Evolutionary conservation across 164 flowering plant genomes (phyloP).

Genomic region (Amborella trichopoda): DNA sequence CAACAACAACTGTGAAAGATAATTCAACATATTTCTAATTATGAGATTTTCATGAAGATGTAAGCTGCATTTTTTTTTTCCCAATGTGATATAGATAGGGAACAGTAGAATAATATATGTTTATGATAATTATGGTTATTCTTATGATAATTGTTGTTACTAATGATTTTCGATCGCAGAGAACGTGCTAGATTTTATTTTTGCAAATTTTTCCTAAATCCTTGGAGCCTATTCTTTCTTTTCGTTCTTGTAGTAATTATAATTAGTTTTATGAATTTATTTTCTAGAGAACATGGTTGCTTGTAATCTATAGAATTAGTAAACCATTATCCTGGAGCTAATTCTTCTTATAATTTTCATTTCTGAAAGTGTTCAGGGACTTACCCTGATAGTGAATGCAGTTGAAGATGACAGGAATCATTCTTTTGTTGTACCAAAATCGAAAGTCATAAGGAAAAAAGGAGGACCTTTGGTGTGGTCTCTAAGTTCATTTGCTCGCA

Average conservation of each 20-base stretch:
- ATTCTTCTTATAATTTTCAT: neutral
- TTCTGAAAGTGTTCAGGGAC: slow-evolving; percentile 2
- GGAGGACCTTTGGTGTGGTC: neutral
- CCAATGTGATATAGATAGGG: too few species aligned
- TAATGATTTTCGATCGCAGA: too few species aligned
- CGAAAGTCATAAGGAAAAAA: slow-evolving; percentile 1
- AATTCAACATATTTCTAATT: too few species aligned
- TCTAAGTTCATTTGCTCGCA: neutral
- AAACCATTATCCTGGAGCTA: neutral
- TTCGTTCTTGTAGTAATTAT: neutral
- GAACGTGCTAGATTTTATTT: too few species aligned
- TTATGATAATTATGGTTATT: too few species aligned
- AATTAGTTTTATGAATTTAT: neutral
- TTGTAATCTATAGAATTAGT: neutral
- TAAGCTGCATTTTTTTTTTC: too few species aligned
- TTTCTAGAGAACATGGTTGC: neutral
- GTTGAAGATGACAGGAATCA: neutral
- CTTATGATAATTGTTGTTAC: too few species aligned
- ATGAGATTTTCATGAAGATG: too few species aligned
- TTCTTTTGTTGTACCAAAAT: neutral
- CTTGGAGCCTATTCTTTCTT: neutral
- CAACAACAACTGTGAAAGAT: too few species aligned
- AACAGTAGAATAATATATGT: too few species aligned
- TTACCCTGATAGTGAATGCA: neutral
- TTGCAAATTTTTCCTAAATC: too few species aligned